phyloP scores from a whole-genome alignment of 1,139 yeast genomes.

The Zygosaccharomyces sapae region DNA sequence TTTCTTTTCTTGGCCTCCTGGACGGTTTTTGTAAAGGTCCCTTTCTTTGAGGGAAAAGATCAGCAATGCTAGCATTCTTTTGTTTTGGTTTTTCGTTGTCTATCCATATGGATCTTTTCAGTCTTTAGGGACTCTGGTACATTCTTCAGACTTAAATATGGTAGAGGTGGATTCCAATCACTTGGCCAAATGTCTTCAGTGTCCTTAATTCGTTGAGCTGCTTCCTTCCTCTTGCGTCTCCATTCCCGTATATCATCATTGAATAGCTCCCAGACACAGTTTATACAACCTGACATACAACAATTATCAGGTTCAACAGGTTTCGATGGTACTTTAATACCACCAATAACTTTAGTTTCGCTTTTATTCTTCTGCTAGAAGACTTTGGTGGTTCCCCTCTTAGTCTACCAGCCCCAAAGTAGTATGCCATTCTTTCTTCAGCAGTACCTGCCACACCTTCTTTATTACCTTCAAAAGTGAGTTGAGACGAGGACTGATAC shows the following conservation, averaged over 20 bases:
- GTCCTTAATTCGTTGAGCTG: constrained; percentile 51
- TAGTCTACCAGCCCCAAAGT: constrained; percentile 54
- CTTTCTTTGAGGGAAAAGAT: constrained; percentile 34
- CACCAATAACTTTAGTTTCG: constrained; percentile 55
- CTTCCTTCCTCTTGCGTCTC: constrained; percentile 56
- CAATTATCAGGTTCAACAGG: constrained; percentile 94
- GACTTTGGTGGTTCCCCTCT: constrained; percentile 52
- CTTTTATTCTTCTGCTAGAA: constrained; percentile 46
- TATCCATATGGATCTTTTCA: constrained; percentile 24
- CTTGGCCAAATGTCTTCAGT: constrained; percentile 71
- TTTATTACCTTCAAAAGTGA: constrained; percentile 49
- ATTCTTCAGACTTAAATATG: constrained; percentile 38
- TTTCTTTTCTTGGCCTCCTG: constrained; percentile 29
- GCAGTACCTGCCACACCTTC: constrained; percentile 39
- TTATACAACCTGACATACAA: constrained; percentile 95
- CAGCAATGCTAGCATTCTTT: constrained; percentile 22
- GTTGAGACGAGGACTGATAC: constrained; percentile 3
- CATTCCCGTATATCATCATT: constrained; percentile 85
- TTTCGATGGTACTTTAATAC: constrained; percentile 68
- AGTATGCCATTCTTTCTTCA: constrained; percentile 47
- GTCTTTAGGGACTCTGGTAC: constrained; percentile 39
- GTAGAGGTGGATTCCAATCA: constrained; percentile 71
- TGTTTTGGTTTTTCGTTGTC: constrained; percentile 22
- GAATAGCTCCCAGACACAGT: constrained; percentile 94
- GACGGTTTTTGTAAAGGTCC: constrained; percentile 37